These are phyloP conservation scores for Melanomma pulvis-pyrius DNA, from an alignment of 495 filamentous ascomycete species.

Conservation along the genomic window DNA sequence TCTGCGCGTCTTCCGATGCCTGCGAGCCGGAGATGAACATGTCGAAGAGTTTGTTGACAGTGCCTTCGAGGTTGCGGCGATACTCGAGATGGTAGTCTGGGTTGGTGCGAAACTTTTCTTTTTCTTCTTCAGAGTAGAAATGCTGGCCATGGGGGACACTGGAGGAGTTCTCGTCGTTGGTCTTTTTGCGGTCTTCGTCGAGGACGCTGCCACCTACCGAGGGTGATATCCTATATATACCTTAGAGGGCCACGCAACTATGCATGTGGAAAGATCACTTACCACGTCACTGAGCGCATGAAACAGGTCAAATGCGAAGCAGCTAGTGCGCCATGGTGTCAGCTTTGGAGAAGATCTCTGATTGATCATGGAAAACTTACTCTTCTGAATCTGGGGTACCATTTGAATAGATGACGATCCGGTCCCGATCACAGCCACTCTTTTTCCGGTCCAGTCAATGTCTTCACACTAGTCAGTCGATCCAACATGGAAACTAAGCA, in stretches of 20 bases:
- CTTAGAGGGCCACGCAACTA: no score
- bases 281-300: constrained; percentile 15
- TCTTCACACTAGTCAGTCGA: no score
- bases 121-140: constrained; percentile 15
- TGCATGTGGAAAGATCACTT: no score
- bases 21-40: constrained; percentile 8
- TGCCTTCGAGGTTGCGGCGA: neutral
- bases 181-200: neutral
- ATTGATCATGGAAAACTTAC: no score
- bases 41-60: constrained; percentile 8
- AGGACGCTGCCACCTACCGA: neutral
- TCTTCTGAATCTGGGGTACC: constrained; percentile 15
- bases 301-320: constrained; percentile 8
- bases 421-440: constrained; percentile 12
- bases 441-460: constrained; percentile 9
- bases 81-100: constrained; percentile 11
- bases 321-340: no score
- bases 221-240: constrained; percentile 12
- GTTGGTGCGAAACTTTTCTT: neutral
- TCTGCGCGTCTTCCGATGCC: neutral
- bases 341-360: no score
- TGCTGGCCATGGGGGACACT: constrained; percentile 11
- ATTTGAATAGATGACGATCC: constrained; percentile 20
- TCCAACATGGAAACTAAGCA: no score
- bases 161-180: neutral